phyloP scores from a whole-genome alignment of 805 yeast species.

The Candida multigemmis region DNA sequence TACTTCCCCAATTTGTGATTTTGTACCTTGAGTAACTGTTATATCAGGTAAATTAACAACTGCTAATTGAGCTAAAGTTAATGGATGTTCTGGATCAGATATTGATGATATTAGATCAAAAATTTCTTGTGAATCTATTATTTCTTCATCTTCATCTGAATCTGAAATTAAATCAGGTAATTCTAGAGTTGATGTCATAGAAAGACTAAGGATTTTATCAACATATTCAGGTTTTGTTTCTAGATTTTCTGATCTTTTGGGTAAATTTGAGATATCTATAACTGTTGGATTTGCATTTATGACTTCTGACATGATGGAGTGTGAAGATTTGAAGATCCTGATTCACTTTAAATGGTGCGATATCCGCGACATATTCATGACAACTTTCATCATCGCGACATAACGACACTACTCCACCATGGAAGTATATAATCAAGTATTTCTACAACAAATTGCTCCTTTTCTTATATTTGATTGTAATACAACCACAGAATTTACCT shows the following conservation, averaged over 20 bases:
- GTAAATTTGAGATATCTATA: conserved; percentile 65
- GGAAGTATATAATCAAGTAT: conserved; percentile 21
- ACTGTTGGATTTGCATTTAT: conserved; percentile 90
- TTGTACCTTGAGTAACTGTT: conserved; percentile 44
- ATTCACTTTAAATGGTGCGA: no score
- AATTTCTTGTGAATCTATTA: conserved; percentile 82
- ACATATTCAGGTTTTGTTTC: conserved; percentile 9
- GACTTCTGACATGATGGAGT: conserved; percentile 5
- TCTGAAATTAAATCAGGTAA: conserved; percentile 20
- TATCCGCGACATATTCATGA: neutral
- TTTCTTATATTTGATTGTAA: no score
- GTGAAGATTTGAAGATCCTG: neutral
- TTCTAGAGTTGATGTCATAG: conserved; percentile 8
- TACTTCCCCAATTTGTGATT: conserved; percentile 56
- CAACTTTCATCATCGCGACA: no score
- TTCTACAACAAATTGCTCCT: conserved; percentile 28
- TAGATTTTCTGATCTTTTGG: conserved; percentile 43
- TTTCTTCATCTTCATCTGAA: conserved; percentile 40
- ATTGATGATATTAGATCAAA: conserved; percentile 78
- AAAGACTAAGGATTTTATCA: conserved; percentile 23
- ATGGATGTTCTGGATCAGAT: conserved; percentile 96
- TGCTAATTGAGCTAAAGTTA: conserved; percentile 87
- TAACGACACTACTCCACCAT: no score
- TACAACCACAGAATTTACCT: no score
- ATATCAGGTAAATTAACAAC: conserved; percentile 86